Evolutionary conservation across 73 alveolate genomes (phyloP), one percentile per base, ranked within the genome.

Genomic region (Symbiodinium pilosum): DNA sequence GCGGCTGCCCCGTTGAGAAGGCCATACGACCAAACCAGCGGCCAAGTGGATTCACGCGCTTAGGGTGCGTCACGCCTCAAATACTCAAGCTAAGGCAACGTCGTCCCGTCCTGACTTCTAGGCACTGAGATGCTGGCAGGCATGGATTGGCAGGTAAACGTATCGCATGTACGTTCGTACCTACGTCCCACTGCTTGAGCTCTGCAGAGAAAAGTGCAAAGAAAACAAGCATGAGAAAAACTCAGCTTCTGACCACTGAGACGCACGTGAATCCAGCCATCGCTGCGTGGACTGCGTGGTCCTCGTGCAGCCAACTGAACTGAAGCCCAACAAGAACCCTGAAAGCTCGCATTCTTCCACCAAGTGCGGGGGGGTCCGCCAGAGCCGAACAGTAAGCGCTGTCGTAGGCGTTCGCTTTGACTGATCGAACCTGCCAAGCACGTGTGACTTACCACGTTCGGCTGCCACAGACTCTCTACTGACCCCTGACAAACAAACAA

Each of bases 321-420:
- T n/a, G n/a, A n/a, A n/a, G n/a, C n/a, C n/a, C n/a, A n/a, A n/a
- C n/a, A n/a, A n/a, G n/a, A n/a, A n/a, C n/a, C n/a, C n/a, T n/a
- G n/a, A n/a, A n/a, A n/a, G n/a, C n/a, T n/a, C n/a, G n/a, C n/a
- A n/a, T n/a, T n/a, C n/a, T n/a, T n/a, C n/a, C n/a, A n/a, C n/a
- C n/a, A n/a, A n/a, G n/a, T n/a, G n/a, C n/a, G n/a, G n/a, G 30
- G 38, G 41, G 81, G 81, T 64, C 93, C 38, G 99, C 99, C 81
- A 99, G 94, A 43, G 99, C 92, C 52, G 99, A 99, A 99, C 99
- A 99, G 24, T 93, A 93, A 71, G 92, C 92, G 92, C 98, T 93
- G 93, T 93, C 98, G 84, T 77, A 47, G 28, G 98, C 98, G 30
- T 93, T 93, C 52, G 98, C 98, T 73, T 93, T 81, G 71, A 93